Evolutionary conservation across 2,329 filamentous ascomycete species (phyloP).

Genomic region (Microdochium bolleyi): DNA sequence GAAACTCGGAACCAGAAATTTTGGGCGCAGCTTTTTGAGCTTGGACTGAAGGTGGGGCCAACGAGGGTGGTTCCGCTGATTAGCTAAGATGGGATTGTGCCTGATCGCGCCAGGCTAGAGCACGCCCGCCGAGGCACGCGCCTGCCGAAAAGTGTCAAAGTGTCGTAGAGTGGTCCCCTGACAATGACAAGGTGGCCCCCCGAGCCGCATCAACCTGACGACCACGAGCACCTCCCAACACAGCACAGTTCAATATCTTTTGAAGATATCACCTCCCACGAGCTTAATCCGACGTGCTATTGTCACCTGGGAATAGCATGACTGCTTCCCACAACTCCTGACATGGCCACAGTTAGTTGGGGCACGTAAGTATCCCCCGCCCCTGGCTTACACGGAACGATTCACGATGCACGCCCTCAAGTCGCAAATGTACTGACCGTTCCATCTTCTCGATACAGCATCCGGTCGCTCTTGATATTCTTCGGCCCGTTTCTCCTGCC

Average conservation of each 20-base stretch:
- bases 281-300: not conserved
- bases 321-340: conserved; percentile 3
- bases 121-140: not conserved
- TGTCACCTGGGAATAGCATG: not conserved
- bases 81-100: not conserved
- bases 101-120: not conserved
- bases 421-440: conserved; percentile 1
- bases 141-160: not conserved
- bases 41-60: not conserved
- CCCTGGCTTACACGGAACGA: not conserved
- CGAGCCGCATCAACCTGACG: not conserved
- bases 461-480: conserved; percentile 50
- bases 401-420: not conserved
- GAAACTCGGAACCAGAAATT: not conserved
- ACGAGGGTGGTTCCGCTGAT: not conserved
- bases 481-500: conserved; percentile 68
- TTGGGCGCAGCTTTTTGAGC: not conserved
- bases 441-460: conserved; percentile 21
- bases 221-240: not conserved
- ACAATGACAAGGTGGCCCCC: not conserved
- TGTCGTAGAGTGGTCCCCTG: not conserved
- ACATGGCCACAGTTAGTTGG: conserved; percentile 33
- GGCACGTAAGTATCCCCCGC: conserved; percentile 32
- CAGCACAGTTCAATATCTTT: not conserved
- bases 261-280: not conserved